A percentile compares a stretch with the other conserved stretches of the same genome.
phyloP scores from a whole-genome alignment of 1,284 basidiomycete genomes.

The Ceratobasidium sp. region DNA sequence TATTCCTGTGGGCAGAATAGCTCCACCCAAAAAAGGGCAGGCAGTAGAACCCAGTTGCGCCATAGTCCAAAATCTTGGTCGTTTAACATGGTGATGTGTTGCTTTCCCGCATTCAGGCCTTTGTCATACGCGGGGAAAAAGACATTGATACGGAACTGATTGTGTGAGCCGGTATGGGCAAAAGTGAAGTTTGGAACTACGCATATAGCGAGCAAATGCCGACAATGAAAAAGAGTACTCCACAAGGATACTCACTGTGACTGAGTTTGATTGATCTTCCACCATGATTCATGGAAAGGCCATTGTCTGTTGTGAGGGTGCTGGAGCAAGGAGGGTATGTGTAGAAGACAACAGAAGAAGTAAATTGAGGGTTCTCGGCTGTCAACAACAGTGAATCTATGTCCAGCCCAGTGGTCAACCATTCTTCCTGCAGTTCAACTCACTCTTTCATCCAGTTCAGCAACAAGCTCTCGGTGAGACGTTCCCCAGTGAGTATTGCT shows the following conservation, averaged over 20 bases:
- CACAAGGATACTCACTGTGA: neutral
- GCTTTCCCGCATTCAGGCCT: neutral
- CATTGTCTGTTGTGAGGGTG: slow-evolving; percentile 7
- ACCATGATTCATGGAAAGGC: neutral
- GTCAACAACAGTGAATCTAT: slow-evolving; percentile 30
- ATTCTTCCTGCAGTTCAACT: neutral
- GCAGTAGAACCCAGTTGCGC: neutral
- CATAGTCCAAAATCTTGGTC: neutral
- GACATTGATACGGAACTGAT: slow-evolving; percentile 11
- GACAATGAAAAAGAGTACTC: neutral
- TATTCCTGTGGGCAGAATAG: neutral
- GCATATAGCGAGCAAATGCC: neutral
- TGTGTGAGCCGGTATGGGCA: neutral
- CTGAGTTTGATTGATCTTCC: neutral
- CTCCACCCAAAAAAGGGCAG: neutral
- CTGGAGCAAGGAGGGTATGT: slow-evolving; percentile 3
- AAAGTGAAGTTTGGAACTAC: slow-evolving; percentile 16
- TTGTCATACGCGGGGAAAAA: slow-evolving; percentile 19
- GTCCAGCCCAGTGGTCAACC: neutral
- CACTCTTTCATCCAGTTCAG: slow-evolving; percentile 4
- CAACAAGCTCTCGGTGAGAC: neutral
- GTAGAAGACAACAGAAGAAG: neutral
- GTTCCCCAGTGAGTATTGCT: neutral
- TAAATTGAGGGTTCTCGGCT: neutral
- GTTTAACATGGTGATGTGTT: slow-evolving; percentile 15